Percentiles rank a stretch among this genome's conserved stretches.
Evolutionary conservation across 306 rosid species (phyloP).

Genomic region (Bauhinia variegata): DNA sequence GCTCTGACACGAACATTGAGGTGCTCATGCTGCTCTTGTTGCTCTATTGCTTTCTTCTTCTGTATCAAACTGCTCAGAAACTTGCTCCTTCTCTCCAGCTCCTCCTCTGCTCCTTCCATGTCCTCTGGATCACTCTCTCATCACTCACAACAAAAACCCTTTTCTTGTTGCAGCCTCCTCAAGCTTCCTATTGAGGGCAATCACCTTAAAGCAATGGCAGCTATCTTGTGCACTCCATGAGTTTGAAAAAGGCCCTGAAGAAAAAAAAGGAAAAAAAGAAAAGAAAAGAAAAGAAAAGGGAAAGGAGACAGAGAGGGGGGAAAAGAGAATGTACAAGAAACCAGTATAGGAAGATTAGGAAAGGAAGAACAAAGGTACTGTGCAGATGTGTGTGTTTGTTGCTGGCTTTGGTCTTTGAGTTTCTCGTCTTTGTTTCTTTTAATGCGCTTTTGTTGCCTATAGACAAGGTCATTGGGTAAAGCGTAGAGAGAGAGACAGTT

Average conservation of each 20-base stretch:
- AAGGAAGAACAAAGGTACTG: slow-evolving; percentile 39
- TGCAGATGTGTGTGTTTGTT: slow-evolving; percentile 7
- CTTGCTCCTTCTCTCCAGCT: slow-evolving; percentile 87
- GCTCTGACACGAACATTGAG: slow-evolving; percentile 69
- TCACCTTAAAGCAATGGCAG: slow-evolving; percentile 40
- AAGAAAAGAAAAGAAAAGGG: no score
- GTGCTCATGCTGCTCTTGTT: slow-evolving; percentile 56
- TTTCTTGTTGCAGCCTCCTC: slow-evolving; percentile 18
- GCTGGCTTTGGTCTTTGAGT: not conserved
- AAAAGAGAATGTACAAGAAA: not conserved
- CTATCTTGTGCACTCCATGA: slow-evolving; percentile 38
- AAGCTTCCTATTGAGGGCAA: not conserved
- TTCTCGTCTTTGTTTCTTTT: slow-evolving; percentile 20
- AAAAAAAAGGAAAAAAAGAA: no score
- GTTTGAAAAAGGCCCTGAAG: slow-evolving; percentile 36
- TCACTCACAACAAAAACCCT: slow-evolving; percentile 30
- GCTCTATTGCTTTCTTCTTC: slow-evolving; percentile 82
- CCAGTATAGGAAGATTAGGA: slow-evolving; percentile 10
- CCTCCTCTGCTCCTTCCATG: slow-evolving; percentile 82
- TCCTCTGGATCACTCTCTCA: slow-evolving; percentile 34
- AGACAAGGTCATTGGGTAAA: slow-evolving; percentile 35
- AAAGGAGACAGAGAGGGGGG: not conserved
- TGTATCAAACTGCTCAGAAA: slow-evolving; percentile 71
- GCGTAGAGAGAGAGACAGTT: slow-evolving; percentile 8
- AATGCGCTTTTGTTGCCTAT: slow-evolving; percentile 27